A percentile compares a stretch with the other conserved stretches of the same genome.
These are phyloP conservation scores for Penicillium vulpinum DNA, from an alignment of 2,329 filamentous ascomycete genomes.

Conservation along the genomic window DNA sequence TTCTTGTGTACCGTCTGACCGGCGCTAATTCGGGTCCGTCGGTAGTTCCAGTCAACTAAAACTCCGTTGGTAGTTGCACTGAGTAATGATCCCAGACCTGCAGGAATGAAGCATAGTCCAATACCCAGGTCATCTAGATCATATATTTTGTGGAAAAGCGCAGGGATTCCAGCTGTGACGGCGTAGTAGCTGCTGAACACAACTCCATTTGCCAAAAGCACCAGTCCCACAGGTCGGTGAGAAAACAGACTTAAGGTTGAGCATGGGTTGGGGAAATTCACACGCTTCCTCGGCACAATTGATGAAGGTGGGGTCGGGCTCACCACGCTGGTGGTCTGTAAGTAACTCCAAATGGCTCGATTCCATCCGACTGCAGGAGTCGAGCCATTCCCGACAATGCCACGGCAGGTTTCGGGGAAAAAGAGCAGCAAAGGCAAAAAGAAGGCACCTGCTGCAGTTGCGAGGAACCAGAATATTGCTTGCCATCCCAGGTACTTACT, in stretches of 20 bases:
- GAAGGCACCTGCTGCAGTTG: slow-evolving; percentile 41
- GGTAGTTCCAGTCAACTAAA: slow-evolving; percentile 69
- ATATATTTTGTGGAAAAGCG: slow-evolving; percentile 46
- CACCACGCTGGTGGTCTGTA: background rate
- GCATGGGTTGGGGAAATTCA: slow-evolving; percentile 33
- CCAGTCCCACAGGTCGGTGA: slow-evolving; percentile 30
- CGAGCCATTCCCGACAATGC: slow-evolving; percentile 37
- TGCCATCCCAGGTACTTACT: slow-evolving; percentile 53
- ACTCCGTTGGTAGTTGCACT: slow-evolving; percentile 27
- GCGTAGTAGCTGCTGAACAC: slow-evolving; percentile 50
- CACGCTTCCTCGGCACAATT: background rate
- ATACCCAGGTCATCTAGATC: slow-evolving; percentile 47
- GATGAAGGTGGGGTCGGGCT: background rate
- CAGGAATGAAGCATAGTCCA: slow-evolving; percentile 36
- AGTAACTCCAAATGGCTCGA: slow-evolving; percentile 23
- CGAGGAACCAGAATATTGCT: slow-evolving; percentile 56
- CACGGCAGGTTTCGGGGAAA: slow-evolving; percentile 41
- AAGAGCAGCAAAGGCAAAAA: slow-evolving; percentile 24
- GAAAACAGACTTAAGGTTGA: slow-evolving; percentile 34
- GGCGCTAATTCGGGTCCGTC: slow-evolving; percentile 55
- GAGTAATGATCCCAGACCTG: slow-evolving; percentile 28
- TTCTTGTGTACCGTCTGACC: slow-evolving; percentile 60
- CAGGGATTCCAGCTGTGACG: slow-evolving; percentile 46
- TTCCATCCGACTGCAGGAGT: slow-evolving; percentile 31
- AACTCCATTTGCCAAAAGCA: slow-evolving; percentile 40